These are phyloP conservation scores for Diaporthe eres DNA, from an alignment of 2,329 filamentous ascomycete genomes.

Conservation along the genomic window DNA sequence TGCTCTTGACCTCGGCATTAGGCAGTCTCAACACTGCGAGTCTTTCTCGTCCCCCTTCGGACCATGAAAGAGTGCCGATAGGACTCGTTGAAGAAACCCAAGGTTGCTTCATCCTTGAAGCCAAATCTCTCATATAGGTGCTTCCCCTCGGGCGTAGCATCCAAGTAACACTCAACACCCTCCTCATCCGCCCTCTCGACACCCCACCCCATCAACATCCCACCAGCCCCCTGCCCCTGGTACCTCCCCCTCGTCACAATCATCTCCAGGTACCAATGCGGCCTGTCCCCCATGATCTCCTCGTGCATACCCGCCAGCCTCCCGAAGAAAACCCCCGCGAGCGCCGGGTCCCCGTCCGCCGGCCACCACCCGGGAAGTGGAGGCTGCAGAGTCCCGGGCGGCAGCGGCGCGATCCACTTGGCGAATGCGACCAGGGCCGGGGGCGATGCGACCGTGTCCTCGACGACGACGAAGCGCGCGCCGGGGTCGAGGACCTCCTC, in stretches of 20 bases:
- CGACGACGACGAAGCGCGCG: constrained; percentile 57
- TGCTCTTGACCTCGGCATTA: too few relatives aligned
- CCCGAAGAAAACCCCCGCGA: constrained; percentile 58
- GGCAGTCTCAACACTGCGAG: too few relatives aligned
- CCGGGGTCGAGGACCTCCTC: constrained; percentile 58
- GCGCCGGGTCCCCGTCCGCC: constrained; percentile 51
- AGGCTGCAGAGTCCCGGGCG: constrained; percentile 46
- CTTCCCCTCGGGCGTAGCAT: constrained; percentile 63
- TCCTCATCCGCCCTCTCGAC: constrained; percentile 59
- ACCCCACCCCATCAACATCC: constrained; percentile 63
- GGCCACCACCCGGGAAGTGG: constrained; percentile 56
- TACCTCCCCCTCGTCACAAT: constrained; percentile 58
- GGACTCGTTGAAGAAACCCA: constrained; percentile 52
- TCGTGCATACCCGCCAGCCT: constrained; percentile 53
- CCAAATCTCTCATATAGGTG: constrained; percentile 64
- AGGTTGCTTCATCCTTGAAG: constrained; percentile 55
- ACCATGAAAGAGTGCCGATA: constrained; percentile 56
- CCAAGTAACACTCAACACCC: constrained; percentile 61
- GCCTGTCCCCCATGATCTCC: constrained; percentile 55
- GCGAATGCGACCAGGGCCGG: constrained; percentile 59
- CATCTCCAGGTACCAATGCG: constrained; percentile 65
- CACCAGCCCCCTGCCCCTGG: constrained; percentile 62
- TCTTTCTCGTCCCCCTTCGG: constrained; percentile 42
- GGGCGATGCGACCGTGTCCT: constrained; percentile 47
- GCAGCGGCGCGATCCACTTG: constrained; percentile 58